Base-by-base conservation (phyloP, 2,329 filamentous ascomycete genomes). In the Colletotrichum lentis region DNA sequence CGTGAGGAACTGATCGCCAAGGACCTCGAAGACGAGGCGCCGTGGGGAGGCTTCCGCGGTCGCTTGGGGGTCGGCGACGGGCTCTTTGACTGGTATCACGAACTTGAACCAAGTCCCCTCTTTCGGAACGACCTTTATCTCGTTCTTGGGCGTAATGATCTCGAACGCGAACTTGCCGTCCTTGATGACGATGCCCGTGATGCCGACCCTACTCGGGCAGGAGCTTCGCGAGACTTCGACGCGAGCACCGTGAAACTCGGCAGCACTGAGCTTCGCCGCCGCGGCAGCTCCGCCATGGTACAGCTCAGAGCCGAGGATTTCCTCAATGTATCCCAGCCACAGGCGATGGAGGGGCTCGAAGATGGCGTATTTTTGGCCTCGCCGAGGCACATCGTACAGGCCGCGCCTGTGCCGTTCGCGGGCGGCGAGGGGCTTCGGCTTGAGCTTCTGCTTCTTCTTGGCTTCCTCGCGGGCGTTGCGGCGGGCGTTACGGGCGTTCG, bases 121-220 rank as follows among this genome's bases (percentile, higher is more conserved):
- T 77, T 99, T 99, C 3, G 96, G 95, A 64, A 98, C 84, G 47
- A 88, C 83, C 81, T 96, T 97, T 50, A 96, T 74, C 72, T 85
- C 82, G 79, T 94, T 85, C 72, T 84, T 85, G 74, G 79, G 83
- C 3, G 93, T 97, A 46, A 98, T 85, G 69, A 99, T 81, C 77
- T 97, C 92, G 78, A 98, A 92, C 1, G 91, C 90, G 74, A 91
- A 95, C 76, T 91, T 93, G 59, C 91, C 90, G 80, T 99, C 96
- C 76, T 92, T 89, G 47, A 97, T 88, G 69, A 98, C 91, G 73
- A 98, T 95, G 18, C 96, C 96, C 73, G 84, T 87, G 62, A 95
- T 80, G 0, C 96, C 95, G 0, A 99, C 94, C 18, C 95, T 85
- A 62, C 91, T 89, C 18, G 91, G 87, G 77, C 94, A 97, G 37